Percentiles rank a stretch among this genome's conserved stretches.
These are phyloP conservation scores for Leccinum variicolor DNA, from an alignment of 768 basidiomycete genomes.

Conservation along the genomic window DNA sequence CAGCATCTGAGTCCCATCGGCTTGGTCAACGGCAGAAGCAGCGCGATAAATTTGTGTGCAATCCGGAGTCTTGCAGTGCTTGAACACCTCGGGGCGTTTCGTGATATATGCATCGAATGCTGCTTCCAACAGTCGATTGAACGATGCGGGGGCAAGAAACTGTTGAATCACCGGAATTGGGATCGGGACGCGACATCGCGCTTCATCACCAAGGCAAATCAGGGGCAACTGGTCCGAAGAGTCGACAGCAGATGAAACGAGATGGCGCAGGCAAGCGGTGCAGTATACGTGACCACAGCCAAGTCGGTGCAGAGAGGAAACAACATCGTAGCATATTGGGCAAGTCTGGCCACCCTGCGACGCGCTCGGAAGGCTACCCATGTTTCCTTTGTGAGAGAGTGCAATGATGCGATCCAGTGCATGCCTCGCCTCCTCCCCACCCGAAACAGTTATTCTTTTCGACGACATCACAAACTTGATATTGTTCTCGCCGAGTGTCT, in stretches of 20 bases:
- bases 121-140: slow-evolving; percentile 52
- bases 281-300: slow-evolving; percentile 70
- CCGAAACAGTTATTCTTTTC: slow-evolving; percentile 47
- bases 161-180: slow-evolving; percentile 49
- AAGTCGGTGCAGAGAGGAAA: slow-evolving; percentile 44
- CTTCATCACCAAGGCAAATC: slow-evolving; percentile 61
- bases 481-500: slow-evolving; percentile 21
- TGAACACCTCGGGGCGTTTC: slow-evolving; percentile 55
- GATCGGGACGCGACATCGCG: slow-evolving; percentile 51
- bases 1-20: slow-evolving; percentile 36
- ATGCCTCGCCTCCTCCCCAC: slow-evolving; percentile 54
- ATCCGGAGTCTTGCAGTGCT: slow-evolving; percentile 76
- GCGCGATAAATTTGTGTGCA: slow-evolving; percentile 70
- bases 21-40: slow-evolving; percentile 28
- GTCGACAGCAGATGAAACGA: slow-evolving; percentile 54
- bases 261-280: slow-evolving; percentile 52
- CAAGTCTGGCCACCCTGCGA: slow-evolving; percentile 31
- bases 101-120: slow-evolving; percentile 59
- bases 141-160: slow-evolving; percentile 48
- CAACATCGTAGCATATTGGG: slow-evolving; percentile 50
- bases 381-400: slow-evolving; percentile 34
- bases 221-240: slow-evolving; percentile 58
- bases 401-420: slow-evolving; percentile 42
- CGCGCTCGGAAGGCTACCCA: neutral
- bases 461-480: slow-evolving; percentile 40